Evolutionary conservation across 2,329 filamentous ascomycete genomes (phyloP), one percentile per base, ranked within the genome.

Genomic region (Sclerotinia minor): DNA sequence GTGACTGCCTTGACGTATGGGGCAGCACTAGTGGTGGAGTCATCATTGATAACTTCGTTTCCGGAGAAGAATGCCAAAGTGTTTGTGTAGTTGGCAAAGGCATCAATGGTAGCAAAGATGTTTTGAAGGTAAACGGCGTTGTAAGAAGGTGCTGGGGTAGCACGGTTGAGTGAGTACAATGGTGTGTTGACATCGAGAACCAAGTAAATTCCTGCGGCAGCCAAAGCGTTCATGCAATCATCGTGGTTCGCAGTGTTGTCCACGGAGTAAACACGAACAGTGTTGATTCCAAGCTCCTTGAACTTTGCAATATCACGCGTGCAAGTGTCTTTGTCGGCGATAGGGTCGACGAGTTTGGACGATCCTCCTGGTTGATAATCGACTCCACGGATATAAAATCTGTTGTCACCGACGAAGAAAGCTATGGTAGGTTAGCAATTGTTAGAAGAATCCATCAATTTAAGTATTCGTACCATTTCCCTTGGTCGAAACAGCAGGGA

Each of bases 171-270:
- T 3, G 88, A 90, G 81, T 91, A 91, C 71, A 85, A 83, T 70
- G 89, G 88, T n/a, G 86, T 88, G 82, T 91, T 90, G 79, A 90
- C 86, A 74, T 91, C 89, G 58, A 91, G 82, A 9, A 89, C 88
- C 47, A 92, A 83, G 82, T 91, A 91, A 81, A 92, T 92, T 71
- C 89, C 88, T 70, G 88, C 89, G 74, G 85, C 87, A 57, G 87
- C 86, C 69, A 91, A 80, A 45, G 82, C 80, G 59, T 80, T 81
- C 89, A 92, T 92, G 79, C 89, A 91, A 70, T 84, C 83, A 74
- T 90, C 87, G 78, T 92, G 89, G 78, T 87, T 79, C 69, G 82
- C 80, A 53, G 85, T 85, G 82, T 91, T 91, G 80, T 92, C 89
- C 73, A 91, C 85, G 1, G 87, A 89, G 83, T 92, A 92, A 69